Evolutionary conservation across 495 filamentous ascomycete species (phyloP), one percentile per base, ranked within the genome.

Genomic region (Evernia prunastri): DNA sequence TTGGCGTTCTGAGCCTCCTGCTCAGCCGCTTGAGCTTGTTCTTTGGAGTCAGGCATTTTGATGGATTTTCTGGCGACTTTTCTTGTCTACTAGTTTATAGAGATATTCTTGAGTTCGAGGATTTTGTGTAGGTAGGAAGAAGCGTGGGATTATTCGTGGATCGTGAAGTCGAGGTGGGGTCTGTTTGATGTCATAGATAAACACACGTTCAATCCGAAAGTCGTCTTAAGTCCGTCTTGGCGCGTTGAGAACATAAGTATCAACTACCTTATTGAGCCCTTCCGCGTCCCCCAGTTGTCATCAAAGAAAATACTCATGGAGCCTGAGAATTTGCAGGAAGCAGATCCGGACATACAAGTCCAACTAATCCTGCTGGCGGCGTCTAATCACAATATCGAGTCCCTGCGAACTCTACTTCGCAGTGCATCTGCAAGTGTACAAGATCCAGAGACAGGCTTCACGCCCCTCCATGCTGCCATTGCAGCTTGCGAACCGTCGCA

Each of bases 391-490:
- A 87, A 97, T 75, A 71, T 90, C 67, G 69, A 78, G 15, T 80
- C 86, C 57, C 81, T 98, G n/a, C 87, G 86, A 67, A 80, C 81
- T 43, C 83, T 95, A 12, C 82, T 96, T 57, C 85, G 86, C 66
- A 79, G 85, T 20, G 80, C 82, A 63, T 75, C 82, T 35, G 90
- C 90, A 27, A 89, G 89, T 62, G 85, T 88, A 18, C 89, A 91
- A 73, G 92, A 97, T 68, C 81, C 87, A 4, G 86, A 89, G 63
- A 96, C 92, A 0, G 90, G 91, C 45, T 90, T 86, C 72, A 89
- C 92, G 1, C 90, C 94, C 17, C 81, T 98, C 5, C 94, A 98
- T 74, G 87, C 91, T 10, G 92, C 93, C 31, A 89, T 98, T 74
- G 89, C 90, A 12, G 85, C 89, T 12, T 95, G 90, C 68, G 89